Evolutionary conservation across 352 stramenopile species (phyloP), one percentile per base, ranked within the genome.

Genomic region (Thalassiosira ordinaria): DNA sequence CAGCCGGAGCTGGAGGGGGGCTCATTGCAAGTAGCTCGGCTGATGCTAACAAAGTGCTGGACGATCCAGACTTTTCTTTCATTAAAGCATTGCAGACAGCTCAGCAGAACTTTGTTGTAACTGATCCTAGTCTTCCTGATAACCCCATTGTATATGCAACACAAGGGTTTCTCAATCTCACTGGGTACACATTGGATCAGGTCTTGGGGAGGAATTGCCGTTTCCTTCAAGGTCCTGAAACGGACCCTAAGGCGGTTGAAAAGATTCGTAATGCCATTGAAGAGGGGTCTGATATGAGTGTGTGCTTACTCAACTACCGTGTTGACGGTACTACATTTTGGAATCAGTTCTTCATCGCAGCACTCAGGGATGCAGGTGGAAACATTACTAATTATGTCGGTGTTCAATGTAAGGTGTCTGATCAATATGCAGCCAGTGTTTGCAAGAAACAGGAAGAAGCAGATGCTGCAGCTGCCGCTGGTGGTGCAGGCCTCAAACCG

Each of bases 311-410:
- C 0, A 96, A 97, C 81, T 97, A 96, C 71, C 95, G 87, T 57
- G 79, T 84, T 6, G 90, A 95, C 74, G 92, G 93, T 13, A 93
- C 80, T 35, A 79, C 92, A 1, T 97, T 97, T 83, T 97, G 92
- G 92, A 96, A 96, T 79, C 92, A 95, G 63, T 79, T 97, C 2
- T 96, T 96, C 59, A 88, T 96, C 70, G 92, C 91, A 6, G 86
- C 91, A 18, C 75, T 96, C 20, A 81, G 89, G 31, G 92, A 96
- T 81, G 85, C 87, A 13, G 83, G 95, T 22, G 90, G 92, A 60
- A 91, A 91, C 56, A 91, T 97, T 74, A 92, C 96, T 8, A 97
- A 97, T 63, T 96, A 92, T 70, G 93, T 97, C 62, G 93, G 93
- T 37, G 93, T 96, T n/a, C 93, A 96, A 71, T 95, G 90, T 65